Evolutionary conservation across 768 basidiomycete genomes (phyloP).

Genomic region (Agaricus blazei): DNA sequence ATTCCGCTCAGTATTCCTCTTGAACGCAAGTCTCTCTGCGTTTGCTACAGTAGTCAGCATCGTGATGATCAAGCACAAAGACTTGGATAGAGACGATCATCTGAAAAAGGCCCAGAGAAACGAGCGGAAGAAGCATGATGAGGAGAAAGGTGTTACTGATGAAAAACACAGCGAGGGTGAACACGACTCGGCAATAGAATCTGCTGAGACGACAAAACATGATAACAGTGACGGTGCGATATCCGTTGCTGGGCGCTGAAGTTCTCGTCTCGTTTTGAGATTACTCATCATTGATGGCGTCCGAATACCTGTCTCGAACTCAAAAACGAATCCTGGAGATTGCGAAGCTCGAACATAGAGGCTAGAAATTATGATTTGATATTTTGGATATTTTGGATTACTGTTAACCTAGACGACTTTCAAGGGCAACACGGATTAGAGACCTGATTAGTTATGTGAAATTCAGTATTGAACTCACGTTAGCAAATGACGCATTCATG

Average conservation of each 20-base stretch:
- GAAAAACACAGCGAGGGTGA: background rate
- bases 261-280: no score
- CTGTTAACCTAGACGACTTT: background rate
- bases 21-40: conserved; percentile 52
- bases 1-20: conserved; percentile 53
- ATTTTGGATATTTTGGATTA: no score
- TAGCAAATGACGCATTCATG: conserved; percentile 43
- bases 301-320: no score
- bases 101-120: conserved; percentile 40
- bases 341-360: no score
- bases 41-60: conserved; percentile 51
- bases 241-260: background rate
- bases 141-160: background rate
- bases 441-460: background rate
- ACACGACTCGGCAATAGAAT: background rate
- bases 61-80: conserved; percentile 57
- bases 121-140: background rate
- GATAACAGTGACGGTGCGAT: background rate
- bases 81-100: conserved; percentile 55
- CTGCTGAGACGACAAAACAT: background rate
- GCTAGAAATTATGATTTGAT: no score
- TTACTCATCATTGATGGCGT: no score
- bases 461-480: background rate
- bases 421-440: background rate
- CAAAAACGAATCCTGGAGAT: no score